Percentiles rank a stretch among this genome's conserved stretches.
phyloP scores from a whole-genome alignment of 345 rosid species.

The Hibiscus syriacus region DNA sequence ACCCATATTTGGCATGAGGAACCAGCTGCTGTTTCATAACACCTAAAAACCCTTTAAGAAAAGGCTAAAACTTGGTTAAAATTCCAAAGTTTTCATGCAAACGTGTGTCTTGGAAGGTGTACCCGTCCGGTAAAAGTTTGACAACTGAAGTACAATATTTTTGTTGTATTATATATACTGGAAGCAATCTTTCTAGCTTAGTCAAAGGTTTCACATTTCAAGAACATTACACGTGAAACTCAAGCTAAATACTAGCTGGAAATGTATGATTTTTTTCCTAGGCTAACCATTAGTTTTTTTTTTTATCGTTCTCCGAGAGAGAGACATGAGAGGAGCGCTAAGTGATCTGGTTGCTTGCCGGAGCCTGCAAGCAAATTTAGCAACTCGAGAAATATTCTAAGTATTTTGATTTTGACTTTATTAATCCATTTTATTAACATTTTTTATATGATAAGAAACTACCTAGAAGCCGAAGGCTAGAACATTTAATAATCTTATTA shows the following conservation, averaged over 20 bases:
- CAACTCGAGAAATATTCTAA: slow-evolving; percentile 10
- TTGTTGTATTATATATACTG: neutral
- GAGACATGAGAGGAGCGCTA: neutral
- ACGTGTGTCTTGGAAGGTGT: neutral
- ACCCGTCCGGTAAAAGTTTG: neutral
- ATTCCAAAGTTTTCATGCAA: neutral
- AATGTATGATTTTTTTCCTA: too few species aligned
- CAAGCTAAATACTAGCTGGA: neutral
- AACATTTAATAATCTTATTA: neutral
- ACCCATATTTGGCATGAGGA: neutral
- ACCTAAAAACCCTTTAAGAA: neutral
- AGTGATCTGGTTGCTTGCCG: neutral
- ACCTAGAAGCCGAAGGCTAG: too few species aligned
- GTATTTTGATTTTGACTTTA: slow-evolving; percentile 1
- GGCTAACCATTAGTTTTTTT: too few species aligned
- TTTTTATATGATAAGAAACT: neutral
- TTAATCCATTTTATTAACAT: neutral
- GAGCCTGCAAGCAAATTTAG: slow-evolving; percentile 3
- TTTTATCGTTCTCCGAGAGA: neutral
- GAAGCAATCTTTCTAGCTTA: neutral
- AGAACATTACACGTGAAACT: neutral
- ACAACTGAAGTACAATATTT: neutral
- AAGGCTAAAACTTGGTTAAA: neutral
- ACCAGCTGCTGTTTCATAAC: neutral
- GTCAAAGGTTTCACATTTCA: slow-evolving; percentile 13